These are phyloP conservation scores for Bassia scoparia DNA, from an alignment of 148 eudicot species.

Conservation along the genomic window DNA sequence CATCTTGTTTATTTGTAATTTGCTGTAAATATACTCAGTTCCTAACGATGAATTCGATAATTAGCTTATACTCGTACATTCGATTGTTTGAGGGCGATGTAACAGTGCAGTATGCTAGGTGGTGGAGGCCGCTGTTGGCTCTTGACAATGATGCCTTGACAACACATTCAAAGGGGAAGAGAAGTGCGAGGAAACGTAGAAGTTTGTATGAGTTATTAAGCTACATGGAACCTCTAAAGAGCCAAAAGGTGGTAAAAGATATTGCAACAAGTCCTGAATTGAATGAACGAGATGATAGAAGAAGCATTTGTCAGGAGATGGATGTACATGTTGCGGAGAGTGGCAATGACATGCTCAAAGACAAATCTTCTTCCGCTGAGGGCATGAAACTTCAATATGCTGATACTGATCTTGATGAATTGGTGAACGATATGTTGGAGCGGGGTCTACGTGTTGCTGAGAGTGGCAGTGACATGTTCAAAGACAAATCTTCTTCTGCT, in stretches of 20 bases:
- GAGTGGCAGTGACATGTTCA: too few species aligned
- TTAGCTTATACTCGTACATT: too few species aligned
- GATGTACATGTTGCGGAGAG: not conserved
- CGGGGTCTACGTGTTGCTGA: too few species aligned
- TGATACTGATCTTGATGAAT: too few species aligned
- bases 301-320: too few species aligned
- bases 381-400: not conserved
- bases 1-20: too few species aligned
- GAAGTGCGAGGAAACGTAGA: not conserved
- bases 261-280: not conserved
- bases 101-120: conserved; percentile 4
- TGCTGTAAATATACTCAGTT: too few species aligned
- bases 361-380: not conserved
- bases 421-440: too few species aligned
- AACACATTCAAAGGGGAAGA: not conserved
- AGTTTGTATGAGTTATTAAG: too few species aligned
- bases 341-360: not conserved
- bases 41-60: too few species aligned
- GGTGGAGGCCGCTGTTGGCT: not conserved
- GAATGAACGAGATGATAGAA: not conserved
- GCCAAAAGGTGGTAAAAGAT: not conserved
- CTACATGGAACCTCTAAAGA: not conserved
- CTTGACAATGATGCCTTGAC: not conserved
- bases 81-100: not conserved
- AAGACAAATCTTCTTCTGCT: too few species aligned